Conservation (phyloP, 805 yeast genomes). For the Ogataea ganodermae region DNA sequence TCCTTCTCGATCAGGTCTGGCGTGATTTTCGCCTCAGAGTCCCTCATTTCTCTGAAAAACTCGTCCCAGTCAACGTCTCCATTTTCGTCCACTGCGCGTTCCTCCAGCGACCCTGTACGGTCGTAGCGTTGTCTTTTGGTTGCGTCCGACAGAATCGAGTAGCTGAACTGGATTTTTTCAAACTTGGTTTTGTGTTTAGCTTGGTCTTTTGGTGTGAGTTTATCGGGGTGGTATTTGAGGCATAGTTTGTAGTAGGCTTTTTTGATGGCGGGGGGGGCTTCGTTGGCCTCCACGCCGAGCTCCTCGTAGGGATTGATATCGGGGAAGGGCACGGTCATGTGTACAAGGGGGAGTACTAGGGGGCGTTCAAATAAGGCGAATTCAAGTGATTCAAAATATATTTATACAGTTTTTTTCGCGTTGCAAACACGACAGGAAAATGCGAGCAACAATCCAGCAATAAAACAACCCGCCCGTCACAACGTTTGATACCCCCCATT, state of each 20-base stretch:
- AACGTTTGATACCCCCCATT: conserved; percentile 21
- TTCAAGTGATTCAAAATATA: background rate
- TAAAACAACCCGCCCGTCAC: background rate
- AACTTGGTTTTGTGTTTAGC: conserved; percentile 44
- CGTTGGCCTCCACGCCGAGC: conserved; percentile 42
- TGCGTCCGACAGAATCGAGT: conserved; percentile 63
- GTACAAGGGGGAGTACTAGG: no score
- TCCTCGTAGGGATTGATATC: conserved; percentile 65
- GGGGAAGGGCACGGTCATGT: conserved; percentile 45
- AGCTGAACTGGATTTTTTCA: conserved; percentile 74
- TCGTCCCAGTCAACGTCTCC: conserved; percentile 58
- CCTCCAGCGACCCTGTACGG: conserved; percentile 63
- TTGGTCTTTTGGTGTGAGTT: conserved; percentile 39
- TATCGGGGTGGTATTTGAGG: conserved; percentile 71
- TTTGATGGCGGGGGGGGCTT: conserved; percentile 58
- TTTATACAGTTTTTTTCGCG: background rate
- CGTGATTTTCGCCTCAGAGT: conserved; percentile 46
- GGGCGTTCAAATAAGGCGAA: no score
- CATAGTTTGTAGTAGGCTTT: conserved; percentile 67
- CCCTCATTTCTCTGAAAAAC: conserved; percentile 49
- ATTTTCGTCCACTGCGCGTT: conserved; percentile 35
- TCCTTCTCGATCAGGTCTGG: conserved; percentile 73
- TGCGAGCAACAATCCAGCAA: background rate
- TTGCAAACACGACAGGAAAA: no score
- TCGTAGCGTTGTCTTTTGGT: conserved; percentile 61